phyloP scores from a whole-genome alignment of 345 rosid genomes.

The Salix caprea region DNA sequence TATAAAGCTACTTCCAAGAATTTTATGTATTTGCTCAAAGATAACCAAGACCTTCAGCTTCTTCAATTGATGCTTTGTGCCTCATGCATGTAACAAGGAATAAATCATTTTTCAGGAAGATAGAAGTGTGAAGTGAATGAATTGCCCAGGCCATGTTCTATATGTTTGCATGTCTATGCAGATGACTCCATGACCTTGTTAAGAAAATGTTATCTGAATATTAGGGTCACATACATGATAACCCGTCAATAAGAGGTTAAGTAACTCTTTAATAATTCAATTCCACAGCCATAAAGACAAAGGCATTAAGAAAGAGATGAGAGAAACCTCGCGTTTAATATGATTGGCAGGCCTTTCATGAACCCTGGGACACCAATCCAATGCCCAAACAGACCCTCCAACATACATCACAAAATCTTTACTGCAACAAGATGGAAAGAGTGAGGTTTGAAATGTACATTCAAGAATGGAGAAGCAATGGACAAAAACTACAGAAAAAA shows the following conservation, averaged over 20 bases:
- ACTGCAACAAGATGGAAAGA: constrained; percentile 44
- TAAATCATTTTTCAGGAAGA: too few species aligned
- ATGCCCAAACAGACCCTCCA: constrained; percentile 89
- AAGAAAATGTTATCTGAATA: too few species aligned
- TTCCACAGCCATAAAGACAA: background rate
- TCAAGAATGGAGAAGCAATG: background rate
- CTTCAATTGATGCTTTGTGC: background rate
- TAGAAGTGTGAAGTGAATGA: background rate
- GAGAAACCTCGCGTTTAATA: constrained; percentile 62
- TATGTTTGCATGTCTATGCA: too few species aligned
- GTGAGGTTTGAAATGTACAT: background rate
- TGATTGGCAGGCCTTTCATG: constrained; percentile 38
- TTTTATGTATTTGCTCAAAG: too few species aligned
- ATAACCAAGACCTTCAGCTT: too few species aligned
- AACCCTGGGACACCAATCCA: constrained; percentile 90
- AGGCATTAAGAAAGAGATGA: background rate
- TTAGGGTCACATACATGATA: too few species aligned
- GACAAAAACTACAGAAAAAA: background rate
- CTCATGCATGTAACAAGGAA: background rate
- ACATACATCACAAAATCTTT: constrained; percentile 72
- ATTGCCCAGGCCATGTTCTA: background rate
- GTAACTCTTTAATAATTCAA: background rate
- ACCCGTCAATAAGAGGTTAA: too few species aligned
- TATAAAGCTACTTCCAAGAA: background rate
- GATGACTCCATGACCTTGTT: too few species aligned